phyloP scores from a whole-genome alignment of 176 grass and related monocot species.

The Oryza punctata region DNA sequence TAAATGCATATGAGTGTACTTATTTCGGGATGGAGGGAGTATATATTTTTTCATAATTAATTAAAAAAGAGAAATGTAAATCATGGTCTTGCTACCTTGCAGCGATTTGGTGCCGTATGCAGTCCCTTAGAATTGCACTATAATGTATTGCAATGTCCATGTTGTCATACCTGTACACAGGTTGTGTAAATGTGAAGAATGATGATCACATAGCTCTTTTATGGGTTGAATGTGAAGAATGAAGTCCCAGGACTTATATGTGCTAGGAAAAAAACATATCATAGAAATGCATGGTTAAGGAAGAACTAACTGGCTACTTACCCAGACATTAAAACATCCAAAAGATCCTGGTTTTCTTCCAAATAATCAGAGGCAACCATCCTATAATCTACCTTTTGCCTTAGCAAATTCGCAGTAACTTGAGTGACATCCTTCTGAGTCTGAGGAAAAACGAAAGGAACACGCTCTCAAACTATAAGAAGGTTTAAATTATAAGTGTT shows the following conservation, averaged over 20 bases:
- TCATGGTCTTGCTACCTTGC: slow-evolving; percentile 57
- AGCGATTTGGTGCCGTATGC: slow-evolving; percentile 65
- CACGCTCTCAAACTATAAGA: background rate
- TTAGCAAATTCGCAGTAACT: slow-evolving; percentile 66
- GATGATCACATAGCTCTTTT: background rate
- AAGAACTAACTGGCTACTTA: slow-evolving; percentile 31
- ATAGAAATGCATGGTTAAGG: background rate
- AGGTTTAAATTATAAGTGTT: background rate
- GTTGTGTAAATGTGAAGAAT: background rate
- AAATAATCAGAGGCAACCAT: slow-evolving; percentile 65
- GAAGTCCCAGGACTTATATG: background rate
- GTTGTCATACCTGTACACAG: slow-evolving; percentile 50
- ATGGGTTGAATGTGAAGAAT: background rate
- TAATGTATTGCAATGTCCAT: slow-evolving; percentile 66
- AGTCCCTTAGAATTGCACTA: slow-evolving; percentile 59
- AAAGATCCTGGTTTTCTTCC: slow-evolving; percentile 61
- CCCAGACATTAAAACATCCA: slow-evolving; percentile 58
- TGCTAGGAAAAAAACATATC: background rate
- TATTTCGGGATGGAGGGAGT: no score
- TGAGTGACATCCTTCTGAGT: slow-evolving; percentile 66
- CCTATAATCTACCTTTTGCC: slow-evolving; percentile 62
- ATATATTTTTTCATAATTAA: background rate
- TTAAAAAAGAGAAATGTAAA: slow-evolving; percentile 8
- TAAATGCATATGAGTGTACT: no score
- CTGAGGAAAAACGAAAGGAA: slow-evolving; percentile 29